phyloP scores from a whole-genome alignment of 2,329 filamentous ascomycete genomes.

The Monilinia polystroma region DNA sequence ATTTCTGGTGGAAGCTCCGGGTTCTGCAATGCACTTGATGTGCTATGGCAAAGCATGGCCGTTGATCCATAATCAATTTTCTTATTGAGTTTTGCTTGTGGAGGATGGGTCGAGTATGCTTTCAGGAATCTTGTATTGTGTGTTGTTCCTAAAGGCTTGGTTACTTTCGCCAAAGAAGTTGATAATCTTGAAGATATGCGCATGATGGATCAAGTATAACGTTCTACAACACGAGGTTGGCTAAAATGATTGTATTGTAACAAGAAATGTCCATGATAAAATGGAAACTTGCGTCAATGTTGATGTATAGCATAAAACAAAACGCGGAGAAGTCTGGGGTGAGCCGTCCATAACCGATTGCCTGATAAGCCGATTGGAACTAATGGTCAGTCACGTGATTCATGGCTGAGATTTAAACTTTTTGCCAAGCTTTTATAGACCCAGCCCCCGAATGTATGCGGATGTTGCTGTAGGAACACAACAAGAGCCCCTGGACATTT shows the following conservation, averaged over 20 bases:
- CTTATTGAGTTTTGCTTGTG: slow-evolving; percentile 71
- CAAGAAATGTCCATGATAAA: slow-evolving; percentile 3
- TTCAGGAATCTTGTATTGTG: slow-evolving; percentile 14
- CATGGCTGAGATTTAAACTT: background rate
- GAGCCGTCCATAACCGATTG: slow-evolving; percentile 11
- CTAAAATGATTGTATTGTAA: background rate
- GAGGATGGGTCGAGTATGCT: slow-evolving; percentile 43
- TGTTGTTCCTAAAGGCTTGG: background rate
- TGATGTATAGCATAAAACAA: slow-evolving; percentile 2
- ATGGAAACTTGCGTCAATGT: background rate
- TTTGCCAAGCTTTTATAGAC: slow-evolving; percentile 9
- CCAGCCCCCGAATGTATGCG: slow-evolving; percentile 10
- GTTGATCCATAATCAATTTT: slow-evolving; percentile 85
- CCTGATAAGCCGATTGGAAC: background rate
- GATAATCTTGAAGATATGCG: slow-evolving; percentile 14
- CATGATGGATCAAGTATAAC: slow-evolving; percentile 17
- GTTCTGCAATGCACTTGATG: slow-evolving; percentile 68
- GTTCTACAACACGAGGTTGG: slow-evolving; percentile 19
- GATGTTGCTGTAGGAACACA: slow-evolving; percentile 18
- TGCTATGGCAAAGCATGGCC: slow-evolving; percentile 75
- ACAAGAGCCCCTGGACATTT: slow-evolving; percentile 9
- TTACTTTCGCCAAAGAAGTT: background rate
- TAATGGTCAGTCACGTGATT: slow-evolving; percentile 1
- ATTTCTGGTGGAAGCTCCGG: slow-evolving; percentile 67
- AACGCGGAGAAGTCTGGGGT: slow-evolving; percentile 16